Evolutionary conservation across 441 rosid species (phyloP).

Genomic region (Sinapis alba): DNA sequence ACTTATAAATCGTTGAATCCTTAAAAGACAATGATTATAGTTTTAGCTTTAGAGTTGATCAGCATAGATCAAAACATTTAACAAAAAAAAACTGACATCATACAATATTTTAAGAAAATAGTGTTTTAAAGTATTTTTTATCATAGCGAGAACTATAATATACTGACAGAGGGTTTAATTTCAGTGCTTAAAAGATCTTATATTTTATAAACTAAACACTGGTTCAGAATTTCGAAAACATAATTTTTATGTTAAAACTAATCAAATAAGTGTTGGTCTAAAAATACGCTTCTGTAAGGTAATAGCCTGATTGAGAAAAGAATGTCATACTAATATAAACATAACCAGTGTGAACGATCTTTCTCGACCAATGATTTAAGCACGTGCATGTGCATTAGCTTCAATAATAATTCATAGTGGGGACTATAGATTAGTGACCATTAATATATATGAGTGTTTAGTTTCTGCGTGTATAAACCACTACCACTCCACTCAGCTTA

Average conservation of each 20-base stretch:
- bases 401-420: constrained; percentile 11
- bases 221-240: neutral
- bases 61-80: no score
- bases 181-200: neutral
- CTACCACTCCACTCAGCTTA: constrained; percentile 25
- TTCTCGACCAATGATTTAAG: constrained; percentile 27
- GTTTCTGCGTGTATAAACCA: constrained; percentile 28
- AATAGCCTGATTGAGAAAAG: neutral
- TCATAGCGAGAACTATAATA: neutral
- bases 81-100: no score
- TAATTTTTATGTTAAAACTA: neutral
- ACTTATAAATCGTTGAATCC: neutral
- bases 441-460: neutral
- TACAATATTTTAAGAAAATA: neutral
- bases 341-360: constrained; percentile 18
- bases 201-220: neutral
- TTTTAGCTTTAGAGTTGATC: neutral
- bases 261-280: neutral
- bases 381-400: constrained; percentile 31
- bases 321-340: constrained; percentile 13
- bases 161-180: neutral
- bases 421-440: constrained; percentile 28
- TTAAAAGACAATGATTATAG: neutral
- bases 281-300: neutral
- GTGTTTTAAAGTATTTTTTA: neutral